Evolutionary conservation across 1,139 yeast species (phyloP).

Genomic region (Geotrichum candidum): DNA sequence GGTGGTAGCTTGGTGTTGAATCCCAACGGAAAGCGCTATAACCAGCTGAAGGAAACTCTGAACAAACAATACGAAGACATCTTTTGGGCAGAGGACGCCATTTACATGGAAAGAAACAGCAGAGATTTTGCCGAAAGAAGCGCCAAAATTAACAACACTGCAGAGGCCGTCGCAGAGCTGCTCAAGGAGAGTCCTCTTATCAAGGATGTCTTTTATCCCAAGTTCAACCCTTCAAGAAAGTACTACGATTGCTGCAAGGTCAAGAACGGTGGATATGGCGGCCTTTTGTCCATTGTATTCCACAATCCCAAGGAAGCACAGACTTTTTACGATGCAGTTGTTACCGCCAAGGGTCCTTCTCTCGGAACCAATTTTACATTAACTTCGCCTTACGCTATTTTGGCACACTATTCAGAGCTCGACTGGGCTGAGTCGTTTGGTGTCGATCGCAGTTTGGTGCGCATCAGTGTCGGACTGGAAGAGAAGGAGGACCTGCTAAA

Average conservation of each 20-base stretch:
- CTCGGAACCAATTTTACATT: slow-evolving; percentile 90
- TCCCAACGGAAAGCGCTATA: slow-evolving; percentile 53
- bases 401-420: slow-evolving; percentile 82
- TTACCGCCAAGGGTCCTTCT: slow-evolving; percentile 87
- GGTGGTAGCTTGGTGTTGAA: slow-evolving; percentile 85
- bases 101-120: slow-evolving; percentile 85
- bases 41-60: slow-evolving; percentile 46
- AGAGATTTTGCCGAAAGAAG: slow-evolving; percentile 78
- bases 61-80: slow-evolving; percentile 60
- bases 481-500: slow-evolving; percentile 40
- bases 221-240: slow-evolving; percentile 45
- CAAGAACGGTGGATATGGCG: slow-evolving; percentile 82
- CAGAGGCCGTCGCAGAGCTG: slow-evolving; percentile 48
- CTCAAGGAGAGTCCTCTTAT: slow-evolving; percentile 39
- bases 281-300: slow-evolving; percentile 74
- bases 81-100: slow-evolving; percentile 92
- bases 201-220: slow-evolving; percentile 67
- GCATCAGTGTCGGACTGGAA: slow-evolving; percentile 74
- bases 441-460: slow-evolving; percentile 69
- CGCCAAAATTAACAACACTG: slow-evolving; percentile 56
- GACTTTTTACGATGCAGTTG: slow-evolving; percentile 66
- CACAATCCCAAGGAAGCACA: slow-evolving; percentile 60
- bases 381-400: slow-evolving; percentile 84
- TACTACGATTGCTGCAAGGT: slow-evolving; percentile 70
- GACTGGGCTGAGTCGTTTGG: slow-evolving; percentile 83